phyloP scores from a whole-genome alignment of 176 grass and related monocot species.

The Rhipidocladum racemiflorum region DNA sequence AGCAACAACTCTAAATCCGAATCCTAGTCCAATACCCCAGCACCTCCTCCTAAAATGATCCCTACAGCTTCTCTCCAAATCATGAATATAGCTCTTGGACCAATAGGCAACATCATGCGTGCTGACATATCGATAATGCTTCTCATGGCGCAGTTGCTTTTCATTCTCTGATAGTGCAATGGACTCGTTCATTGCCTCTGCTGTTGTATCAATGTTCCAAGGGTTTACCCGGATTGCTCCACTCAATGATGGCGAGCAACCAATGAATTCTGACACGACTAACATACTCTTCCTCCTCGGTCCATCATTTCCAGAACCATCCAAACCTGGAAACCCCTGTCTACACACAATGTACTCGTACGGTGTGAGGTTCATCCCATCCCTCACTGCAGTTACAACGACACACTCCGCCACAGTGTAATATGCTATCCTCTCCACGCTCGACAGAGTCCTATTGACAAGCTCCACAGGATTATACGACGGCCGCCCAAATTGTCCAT shows the following conservation, averaged over 20 bases:
- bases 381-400: slow-evolving; percentile 47
- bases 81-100: slow-evolving; percentile 44
- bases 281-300: slow-evolving; percentile 31
- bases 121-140: slow-evolving; percentile 37
- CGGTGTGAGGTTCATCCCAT: slow-evolving; percentile 55
- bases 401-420: slow-evolving; percentile 55
- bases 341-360: slow-evolving; percentile 63
- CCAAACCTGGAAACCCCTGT: slow-evolving; percentile 37
- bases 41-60: slow-evolving; percentile 47
- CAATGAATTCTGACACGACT: slow-evolving; percentile 46
- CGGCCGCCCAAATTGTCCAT: slow-evolving; percentile 30
- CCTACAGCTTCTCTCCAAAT: slow-evolving; percentile 39
- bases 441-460: slow-evolving; percentile 29
- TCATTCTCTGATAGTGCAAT: slow-evolving; percentile 38
- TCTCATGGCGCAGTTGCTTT: slow-evolving; percentile 43
- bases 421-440: slow-evolving; percentile 55
- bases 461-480: slow-evolving; percentile 44
- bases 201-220: slow-evolving; percentile 42
- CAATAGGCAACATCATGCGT: slow-evolving; percentile 43
- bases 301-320: neutral
- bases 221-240: slow-evolving; percentile 42
- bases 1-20: slow-evolving; percentile 50
- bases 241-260: slow-evolving; percentile 45
- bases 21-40: slow-evolving; percentile 40
- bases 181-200: slow-evolving; percentile 44